Evolutionary conservation across 441 rosid genomes (phyloP), one percentile per base, ranked within the genome.

Genomic region (Cnidoscolus chayamansa): DNA sequence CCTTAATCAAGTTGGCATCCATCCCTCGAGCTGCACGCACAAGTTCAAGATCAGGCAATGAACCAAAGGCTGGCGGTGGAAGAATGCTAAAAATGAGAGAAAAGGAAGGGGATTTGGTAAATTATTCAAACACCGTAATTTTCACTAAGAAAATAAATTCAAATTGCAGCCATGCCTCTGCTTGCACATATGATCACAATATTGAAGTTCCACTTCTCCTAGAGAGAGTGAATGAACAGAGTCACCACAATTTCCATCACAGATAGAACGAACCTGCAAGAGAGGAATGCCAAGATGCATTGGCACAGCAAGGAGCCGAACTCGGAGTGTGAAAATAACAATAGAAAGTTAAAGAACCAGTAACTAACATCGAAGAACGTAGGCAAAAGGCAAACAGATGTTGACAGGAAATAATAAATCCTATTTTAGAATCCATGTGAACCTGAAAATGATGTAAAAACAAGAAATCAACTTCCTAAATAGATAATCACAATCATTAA

Each of bases 61-160:
- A 78, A 74, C 86, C 86, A 72, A 86, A 86, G 78, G 87, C 86
- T 56, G 92, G 85, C 11, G 84, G 84, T 64, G 90, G 89, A 76
- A 83, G 85, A 68, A 73, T 73, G 74, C 87, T 87, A 86, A 45
- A 72, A 65, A 63, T 37, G 45, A 45, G 77, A 72, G 25, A 48
- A 49, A 53, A 17, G 61, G 43, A 32, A 50, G 30, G 51, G 53
- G 7, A 20, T 47, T 16, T 59, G 10, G 40, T 49, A 59, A 13
- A 35, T 15, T 32, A 67, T 15, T 63, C 61, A 58, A 70, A 12
- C 58, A 54, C 3, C 56, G 63, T 20, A 60, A 64, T 47, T 45
- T 68, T 65, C 32, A 62, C 19, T 4, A 20, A 31, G 65, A 63
- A 72, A 64, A 61, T 7, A 8, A 73, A 61, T 7, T 48, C 55